Percentiles rank a stretch among this genome's conserved stretches.
phyloP scores from a whole-genome alignment of 2,329 filamentous ascomycete species.

The Diplodia corticola region DNA sequence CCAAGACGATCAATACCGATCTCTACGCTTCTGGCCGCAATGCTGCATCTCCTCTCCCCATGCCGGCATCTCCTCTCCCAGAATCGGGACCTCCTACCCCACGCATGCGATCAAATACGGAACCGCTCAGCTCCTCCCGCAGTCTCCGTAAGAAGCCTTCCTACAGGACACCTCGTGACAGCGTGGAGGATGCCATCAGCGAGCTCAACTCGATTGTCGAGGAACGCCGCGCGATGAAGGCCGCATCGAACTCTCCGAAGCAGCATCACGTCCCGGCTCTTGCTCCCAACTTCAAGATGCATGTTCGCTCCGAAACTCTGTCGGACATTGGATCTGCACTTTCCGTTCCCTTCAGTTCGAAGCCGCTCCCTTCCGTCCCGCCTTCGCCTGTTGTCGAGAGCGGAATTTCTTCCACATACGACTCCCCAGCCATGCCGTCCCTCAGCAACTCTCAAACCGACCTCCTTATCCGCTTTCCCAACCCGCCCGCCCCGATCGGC shows the following conservation, averaged over 20 bases:
- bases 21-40: conserved; percentile 3
- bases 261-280: conserved; percentile 49
- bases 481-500: background rate
- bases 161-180: conserved; percentile 39
- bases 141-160: conserved; percentile 35
- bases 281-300: conserved; percentile 47
- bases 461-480: conserved; percentile 1
- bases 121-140: conserved; percentile 25
- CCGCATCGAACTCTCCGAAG: conserved; percentile 35
- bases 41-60: background rate
- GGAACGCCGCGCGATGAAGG: conserved; percentile 41
- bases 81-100: conserved; percentile 27
- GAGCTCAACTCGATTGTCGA: conserved; percentile 53
- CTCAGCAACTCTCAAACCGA: conserved; percentile 3
- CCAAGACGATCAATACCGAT: background rate
- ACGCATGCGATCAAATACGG: conserved; percentile 39
- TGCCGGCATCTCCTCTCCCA: background rate
- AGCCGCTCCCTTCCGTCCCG: conserved; percentile 8
- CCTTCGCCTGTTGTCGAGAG: conserved; percentile 3
- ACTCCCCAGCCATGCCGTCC: conserved; percentile 3
- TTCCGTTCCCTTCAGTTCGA: conserved; percentile 38
- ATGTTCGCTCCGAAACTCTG: conserved; percentile 50
- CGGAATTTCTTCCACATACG: background rate
- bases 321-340: conserved; percentile 51
- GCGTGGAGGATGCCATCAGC: conserved; percentile 48